Base-by-base conservation (phyloP, 2,329 filamentous ascomycete species). In the Drechmeria coniospora region DNA sequence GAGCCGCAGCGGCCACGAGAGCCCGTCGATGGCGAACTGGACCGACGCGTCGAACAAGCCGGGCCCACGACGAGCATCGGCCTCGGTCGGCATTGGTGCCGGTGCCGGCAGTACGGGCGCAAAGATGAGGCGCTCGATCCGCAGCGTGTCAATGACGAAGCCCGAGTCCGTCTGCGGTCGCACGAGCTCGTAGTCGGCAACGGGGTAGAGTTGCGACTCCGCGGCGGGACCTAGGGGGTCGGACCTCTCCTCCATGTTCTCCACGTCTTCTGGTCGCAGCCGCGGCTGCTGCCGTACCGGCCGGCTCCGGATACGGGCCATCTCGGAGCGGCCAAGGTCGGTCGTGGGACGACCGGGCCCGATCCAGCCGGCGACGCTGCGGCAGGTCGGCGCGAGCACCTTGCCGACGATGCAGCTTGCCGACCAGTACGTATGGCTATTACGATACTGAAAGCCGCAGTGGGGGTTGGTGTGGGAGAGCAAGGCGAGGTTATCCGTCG, bases 351-450 rank as follows among this genome's bases (percentile, higher is more conserved):
- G 65, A 17, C 74, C 76, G 2, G 79, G 79, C 0, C 79, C 79
- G 21, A 83, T 59, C 79, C 79, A 84, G 15, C 79, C 79, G 23
- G 69, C 77, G 13, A 79, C 63, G 30, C 76, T 66, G 36, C 65
- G 68, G 39, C 79, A 80, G 0, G 77, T 81, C 15, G 77, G 73
- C 21, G 72, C 76, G 6, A 84, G 58, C 3, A 84, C 78, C 44
- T 81, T 83, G 21, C 78, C 79, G 3, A 84, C 73, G 31, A 83
- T 78, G 39, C 67, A 78, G 13, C 65, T 60, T 9, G 72, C 67
- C 3, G 76, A 72, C 79, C 79, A 84, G 57, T 83, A 84, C 1
- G 79, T 83, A 44, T 77, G 76, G 31, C 72, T 74, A 40, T 59
- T 65, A 32, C 74, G 73, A 45, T 83, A 82, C 51, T 84, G 79